A percentile compares a stretch with the other conserved stretches of the same genome.
phyloP scores from a whole-genome alignment of 1,284 basidiomycete genomes.

The Schizophyllum commune region DNA sequence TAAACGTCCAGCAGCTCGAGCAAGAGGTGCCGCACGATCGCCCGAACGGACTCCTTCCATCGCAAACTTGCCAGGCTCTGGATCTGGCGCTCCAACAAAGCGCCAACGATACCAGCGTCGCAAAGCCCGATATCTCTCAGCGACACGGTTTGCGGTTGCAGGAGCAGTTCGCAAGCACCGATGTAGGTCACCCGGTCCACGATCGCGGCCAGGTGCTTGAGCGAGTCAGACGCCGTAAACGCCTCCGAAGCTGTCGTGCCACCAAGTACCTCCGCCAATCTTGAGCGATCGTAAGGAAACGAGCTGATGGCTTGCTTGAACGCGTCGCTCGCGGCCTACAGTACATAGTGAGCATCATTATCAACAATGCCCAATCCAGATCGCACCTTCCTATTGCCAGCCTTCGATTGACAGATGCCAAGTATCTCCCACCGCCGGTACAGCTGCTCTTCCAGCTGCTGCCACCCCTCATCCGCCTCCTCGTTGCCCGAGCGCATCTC shows the following conservation, averaged over 20 bases:
- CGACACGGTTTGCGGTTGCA: conserved; percentile 39
- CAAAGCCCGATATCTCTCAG: conserved; percentile 21
- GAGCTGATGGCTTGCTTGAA: conserved; percentile 44
- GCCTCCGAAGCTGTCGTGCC: conserved; percentile 20
- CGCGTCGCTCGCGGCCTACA: conserved; percentile 52
- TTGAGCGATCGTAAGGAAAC: conserved; percentile 41
- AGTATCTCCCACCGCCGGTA: conserved; percentile 74
- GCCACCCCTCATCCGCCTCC: conserved; percentile 45
- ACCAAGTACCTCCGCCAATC: conserved; percentile 26
- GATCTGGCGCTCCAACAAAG: conserved; percentile 55
- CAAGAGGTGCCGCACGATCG: conserved; percentile 34
- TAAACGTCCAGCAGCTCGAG: conserved; percentile 45
- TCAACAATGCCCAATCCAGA: neutral
- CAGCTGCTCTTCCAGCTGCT: conserved; percentile 52
- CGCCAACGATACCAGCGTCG: conserved; percentile 33
- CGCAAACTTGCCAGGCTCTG: conserved; percentile 40
- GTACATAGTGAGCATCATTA: neutral
- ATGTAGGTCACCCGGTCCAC: conserved; percentile 62
- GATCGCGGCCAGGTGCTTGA: conserved; percentile 48
- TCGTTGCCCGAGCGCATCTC: conserved; percentile 20
- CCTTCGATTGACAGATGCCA: conserved; percentile 66
- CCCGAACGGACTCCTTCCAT: conserved; percentile 46
- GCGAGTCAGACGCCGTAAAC: conserved; percentile 30
- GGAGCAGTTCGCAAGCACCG: conserved; percentile 54
- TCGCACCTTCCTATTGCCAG: conserved; percentile 59